These are phyloP conservation scores for Boechera stricta DNA, from an alignment of 345 rosid species.

Conservation along the genomic window DNA sequence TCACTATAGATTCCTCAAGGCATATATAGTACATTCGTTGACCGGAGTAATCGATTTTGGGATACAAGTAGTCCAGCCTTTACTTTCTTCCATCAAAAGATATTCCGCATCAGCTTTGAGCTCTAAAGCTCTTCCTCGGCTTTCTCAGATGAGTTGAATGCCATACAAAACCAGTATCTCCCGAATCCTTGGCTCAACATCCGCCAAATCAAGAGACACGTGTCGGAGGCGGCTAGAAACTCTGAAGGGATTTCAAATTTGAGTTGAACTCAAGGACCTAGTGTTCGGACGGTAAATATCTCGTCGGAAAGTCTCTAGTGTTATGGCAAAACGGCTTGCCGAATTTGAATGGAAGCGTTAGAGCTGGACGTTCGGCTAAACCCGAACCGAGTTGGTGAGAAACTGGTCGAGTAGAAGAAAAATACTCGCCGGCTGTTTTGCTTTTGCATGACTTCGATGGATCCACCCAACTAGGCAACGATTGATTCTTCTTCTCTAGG, in stretches of 20 bases:
- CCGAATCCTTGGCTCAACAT: constrained; percentile 1
- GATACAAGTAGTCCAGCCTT: constrained; percentile 16
- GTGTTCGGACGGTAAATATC: constrained; percentile 18
- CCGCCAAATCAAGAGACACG: not conserved
- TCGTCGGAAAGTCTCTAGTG: not conserved
- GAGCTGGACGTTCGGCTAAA: too few relatives aligned
- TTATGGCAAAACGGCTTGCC: not conserved
- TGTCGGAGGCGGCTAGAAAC: not conserved
- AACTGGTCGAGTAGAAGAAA: constrained; percentile 12
- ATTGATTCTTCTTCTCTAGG: not conserved
- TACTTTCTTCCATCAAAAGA: constrained; percentile 20
- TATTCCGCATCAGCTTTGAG: constrained; percentile 20
- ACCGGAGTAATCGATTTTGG: constrained; percentile 4
- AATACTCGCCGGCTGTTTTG: constrained; percentile 2
- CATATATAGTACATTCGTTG: constrained; percentile 9
- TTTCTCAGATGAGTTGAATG: constrained; percentile 18
- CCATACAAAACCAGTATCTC: not conserved
- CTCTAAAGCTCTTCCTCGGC: constrained; percentile 6
- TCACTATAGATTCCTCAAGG: constrained; percentile 11
- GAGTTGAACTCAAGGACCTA: not conserved
- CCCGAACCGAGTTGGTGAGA: not conserved
- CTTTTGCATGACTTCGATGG: not conserved
- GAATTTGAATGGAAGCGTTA: not conserved
- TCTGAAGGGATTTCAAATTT: not conserved
- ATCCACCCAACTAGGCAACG: not conserved